Conservation (phyloP, 108 stramenopile genomes). For the Discostella stelligeroides region DNA sequence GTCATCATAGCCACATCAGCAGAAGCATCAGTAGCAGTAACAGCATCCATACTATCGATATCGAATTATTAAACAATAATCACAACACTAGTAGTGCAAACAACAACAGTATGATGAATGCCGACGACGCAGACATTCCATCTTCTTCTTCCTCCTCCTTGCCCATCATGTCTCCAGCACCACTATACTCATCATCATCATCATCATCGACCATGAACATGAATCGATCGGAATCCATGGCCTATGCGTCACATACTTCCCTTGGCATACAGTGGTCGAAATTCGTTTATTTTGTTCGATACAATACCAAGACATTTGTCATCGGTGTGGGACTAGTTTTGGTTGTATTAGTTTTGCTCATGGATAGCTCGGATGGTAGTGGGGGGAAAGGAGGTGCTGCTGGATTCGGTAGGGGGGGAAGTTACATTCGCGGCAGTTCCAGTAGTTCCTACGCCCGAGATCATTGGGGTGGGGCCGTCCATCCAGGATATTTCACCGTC, state of each 20-base stretch:
- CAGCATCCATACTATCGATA: slow-evolving; percentile 9
- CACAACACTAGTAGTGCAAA: slow-evolving; percentile 13
- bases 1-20: background rate
- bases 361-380: slow-evolving; percentile 1
- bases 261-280: slow-evolving; percentile 18
- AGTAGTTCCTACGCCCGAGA: slow-evolving; percentile 33
- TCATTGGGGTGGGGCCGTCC: slow-evolving; percentile 72
- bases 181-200: no score
- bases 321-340: slow-evolving; percentile 30
- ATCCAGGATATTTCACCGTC: slow-evolving; percentile 71
- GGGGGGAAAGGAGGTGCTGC: slow-evolving; percentile 12
- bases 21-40: background rate
- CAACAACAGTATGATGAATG: slow-evolving; percentile 4
- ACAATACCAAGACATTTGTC: slow-evolving; percentile 37
- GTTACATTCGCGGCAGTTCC: slow-evolving; percentile 6
- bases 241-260: slow-evolving; percentile 50
- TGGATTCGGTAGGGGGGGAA: slow-evolving; percentile 13
- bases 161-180: no score
- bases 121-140: background rate
- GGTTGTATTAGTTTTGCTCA: slow-evolving; percentile 31
- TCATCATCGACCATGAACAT: slow-evolving; percentile 2
- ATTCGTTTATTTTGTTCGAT: slow-evolving; percentile 33
- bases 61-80: slow-evolving; percentile 11
- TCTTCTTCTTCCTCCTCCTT: no score
- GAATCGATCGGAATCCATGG: slow-evolving; percentile 65